These are phyloP conservation scores for Colletotrichum sp. DNA, from an alignment of 2,329 filamentous ascomycete genomes.

Conservation along the genomic window DNA sequence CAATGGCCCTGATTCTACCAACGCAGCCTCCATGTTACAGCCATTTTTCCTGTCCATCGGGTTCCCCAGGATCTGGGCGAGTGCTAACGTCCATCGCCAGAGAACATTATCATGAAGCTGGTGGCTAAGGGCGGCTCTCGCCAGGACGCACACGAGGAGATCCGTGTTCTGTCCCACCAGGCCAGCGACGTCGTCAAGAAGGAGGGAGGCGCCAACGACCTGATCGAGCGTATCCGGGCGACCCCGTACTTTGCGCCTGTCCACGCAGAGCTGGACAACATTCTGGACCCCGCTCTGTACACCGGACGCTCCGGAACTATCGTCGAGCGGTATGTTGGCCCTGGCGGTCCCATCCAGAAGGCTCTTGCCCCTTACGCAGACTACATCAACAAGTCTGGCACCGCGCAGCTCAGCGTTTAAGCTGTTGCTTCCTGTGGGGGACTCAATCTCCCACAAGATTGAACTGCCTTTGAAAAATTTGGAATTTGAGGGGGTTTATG, in stretches of 20 bases:
- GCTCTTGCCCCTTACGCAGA: constrained; percentile 40
- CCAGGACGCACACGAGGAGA: constrained; percentile 87
- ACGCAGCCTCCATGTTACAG: neutral
- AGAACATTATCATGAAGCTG: constrained; percentile 78
- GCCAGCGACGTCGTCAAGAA: constrained; percentile 66
- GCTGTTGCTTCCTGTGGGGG: neutral
- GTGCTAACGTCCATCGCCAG: constrained; percentile 24
- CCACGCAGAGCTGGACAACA: constrained; percentile 69
- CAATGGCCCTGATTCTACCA: neutral
- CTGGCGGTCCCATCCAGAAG: constrained; percentile 42
- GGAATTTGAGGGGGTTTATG: neutral
- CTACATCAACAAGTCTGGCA: constrained; percentile 37
- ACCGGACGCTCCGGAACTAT: constrained; percentile 48
- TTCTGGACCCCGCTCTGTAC: constrained; percentile 67
- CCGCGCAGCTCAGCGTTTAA: constrained; percentile 44
- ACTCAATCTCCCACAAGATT: neutral
- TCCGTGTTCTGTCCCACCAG: constrained; percentile 81
- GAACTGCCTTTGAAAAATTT: neutral
- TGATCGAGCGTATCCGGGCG: constrained; percentile 73
- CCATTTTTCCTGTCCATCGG: neutral
- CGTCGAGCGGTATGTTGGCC: constrained; percentile 50
- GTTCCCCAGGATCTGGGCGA: neutral
- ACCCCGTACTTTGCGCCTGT: constrained; percentile 79
- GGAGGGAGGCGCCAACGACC: constrained; percentile 40
- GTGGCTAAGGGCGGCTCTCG: constrained; percentile 73